Base-by-base conservation (phyloP, 2,329 filamentous ascomycete species). In the Ramularia collo-cygni region DNA sequence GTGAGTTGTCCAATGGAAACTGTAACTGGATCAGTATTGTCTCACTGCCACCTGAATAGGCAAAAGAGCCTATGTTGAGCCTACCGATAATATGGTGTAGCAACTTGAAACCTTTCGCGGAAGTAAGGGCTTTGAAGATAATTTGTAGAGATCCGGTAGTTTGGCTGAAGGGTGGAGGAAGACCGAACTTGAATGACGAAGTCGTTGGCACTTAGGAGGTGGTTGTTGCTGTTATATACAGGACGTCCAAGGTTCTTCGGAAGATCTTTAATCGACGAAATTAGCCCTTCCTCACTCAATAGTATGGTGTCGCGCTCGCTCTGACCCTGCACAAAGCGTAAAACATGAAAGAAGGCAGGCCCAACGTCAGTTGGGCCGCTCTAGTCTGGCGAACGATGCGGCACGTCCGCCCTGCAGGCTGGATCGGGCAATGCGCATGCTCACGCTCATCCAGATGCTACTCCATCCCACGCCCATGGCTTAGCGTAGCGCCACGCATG, bases 201-300 rank as follows among this genome's bases (percentile, higher is more conserved):
- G 48, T 37, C 46, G 38, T 43, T 43, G 35, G 42, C 36, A 40
- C 36, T 32, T 40, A 45, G 45, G 46, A 46, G 48, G 37, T 39
- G 45, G 42, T 30, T 37, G 37, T 42, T 27, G 35, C 30, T 16
- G 41, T 51, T 51, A 51, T 51, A 48, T 51, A 36, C 37, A 14
- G 24, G 28, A 28, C 16, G 33, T 8, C 17, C 34, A 31, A 24
- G 24, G 16, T 16, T 21, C 15, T 41, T 34, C 38, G 44, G 41
- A 35, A 35, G 17, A 35, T 31, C 35, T 38, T 21, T 49, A 40
- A 46, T 46, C 45, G 40, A 46, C 29, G 40, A 49, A 46, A 47
- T 47, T 46, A 47, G 47, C 38, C 27, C 35, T 43, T 35, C 27
- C 31, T 26, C 16, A 37, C 27, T 35, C 47, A 42, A 45, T 47